These are phyloP conservation scores for Salinomyces thailandicus DNA, from an alignment of 2,329 filamentous ascomycete species.

Conservation along the genomic window DNA sequence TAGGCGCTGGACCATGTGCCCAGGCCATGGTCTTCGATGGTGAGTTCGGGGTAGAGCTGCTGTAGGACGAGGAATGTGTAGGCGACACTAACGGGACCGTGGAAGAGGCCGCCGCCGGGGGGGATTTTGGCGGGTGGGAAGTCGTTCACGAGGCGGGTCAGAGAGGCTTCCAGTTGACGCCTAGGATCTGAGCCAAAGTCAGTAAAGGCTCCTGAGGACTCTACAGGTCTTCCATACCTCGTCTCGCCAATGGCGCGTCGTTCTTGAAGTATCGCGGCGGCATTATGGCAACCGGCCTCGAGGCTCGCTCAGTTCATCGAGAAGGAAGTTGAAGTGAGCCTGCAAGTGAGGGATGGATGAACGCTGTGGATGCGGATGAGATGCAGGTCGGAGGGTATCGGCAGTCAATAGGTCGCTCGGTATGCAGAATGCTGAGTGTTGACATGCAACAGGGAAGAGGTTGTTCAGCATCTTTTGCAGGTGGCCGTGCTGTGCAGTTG, in stretches of 20 bases:
- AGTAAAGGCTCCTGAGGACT: conserved; percentile 1
- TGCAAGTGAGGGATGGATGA: no score
- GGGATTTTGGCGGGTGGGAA: conserved; percentile 37
- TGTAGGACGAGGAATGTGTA: conserved; percentile 42
- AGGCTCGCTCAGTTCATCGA: not conserved
- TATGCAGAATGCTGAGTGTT: no score
- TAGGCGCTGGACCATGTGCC: conserved; percentile 42
- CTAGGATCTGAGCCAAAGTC: conserved; percentile 29
- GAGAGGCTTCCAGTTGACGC: conserved; percentile 41
- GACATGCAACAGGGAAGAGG: no score
- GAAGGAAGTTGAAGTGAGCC: not conserved
- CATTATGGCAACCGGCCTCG: conserved; percentile 13
- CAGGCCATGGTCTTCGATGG: conserved; percentile 36
- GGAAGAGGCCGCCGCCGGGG: conserved; percentile 40
- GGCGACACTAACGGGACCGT: conserved; percentile 40
- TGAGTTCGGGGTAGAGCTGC: conserved; percentile 38
- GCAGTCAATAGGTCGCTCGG: not conserved
- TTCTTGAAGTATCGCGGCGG: conserved; percentile 32
- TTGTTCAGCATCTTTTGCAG: no score
- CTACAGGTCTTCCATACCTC: no score
- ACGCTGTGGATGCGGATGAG: no score
- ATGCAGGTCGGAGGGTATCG: not conserved
- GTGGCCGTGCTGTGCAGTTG: no score
- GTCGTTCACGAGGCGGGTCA: conserved; percentile 38
- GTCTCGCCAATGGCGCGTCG: conserved; percentile 26